phyloP scores from a whole-genome alignment of 2,329 filamentous ascomycete genomes.

The Sporothrix brunneoviolacea region DNA sequence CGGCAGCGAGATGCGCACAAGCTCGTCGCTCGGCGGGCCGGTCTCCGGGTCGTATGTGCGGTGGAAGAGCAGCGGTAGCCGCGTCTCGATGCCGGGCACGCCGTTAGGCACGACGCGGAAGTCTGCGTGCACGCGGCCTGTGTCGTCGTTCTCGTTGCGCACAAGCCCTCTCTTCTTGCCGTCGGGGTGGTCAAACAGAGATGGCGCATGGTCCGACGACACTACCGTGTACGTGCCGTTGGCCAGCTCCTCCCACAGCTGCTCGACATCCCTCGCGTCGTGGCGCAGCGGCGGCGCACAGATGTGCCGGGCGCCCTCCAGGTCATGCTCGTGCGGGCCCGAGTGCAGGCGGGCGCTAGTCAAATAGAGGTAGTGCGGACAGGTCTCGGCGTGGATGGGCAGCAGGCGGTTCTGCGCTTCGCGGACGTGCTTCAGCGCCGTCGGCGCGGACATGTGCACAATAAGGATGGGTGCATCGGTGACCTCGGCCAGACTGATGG shows the following conservation, averaged over 20 bases:
- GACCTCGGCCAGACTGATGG: slow-evolving; percentile 42
- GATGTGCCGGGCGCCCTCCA: slow-evolving; percentile 41
- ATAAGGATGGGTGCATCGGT: slow-evolving; percentile 46
- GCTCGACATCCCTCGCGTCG: slow-evolving; percentile 36
- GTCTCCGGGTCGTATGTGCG: slow-evolving; percentile 18
- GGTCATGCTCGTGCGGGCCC: background rate
- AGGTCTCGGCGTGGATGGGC: slow-evolving; percentile 50
- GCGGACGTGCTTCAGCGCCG: slow-evolving; percentile 41
- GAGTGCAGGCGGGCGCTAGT: slow-evolving; percentile 32
- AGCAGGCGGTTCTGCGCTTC: slow-evolving; percentile 42
- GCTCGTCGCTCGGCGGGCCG: slow-evolving; percentile 16
- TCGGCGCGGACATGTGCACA: slow-evolving; percentile 44
- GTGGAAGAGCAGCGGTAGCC: slow-evolving; percentile 40
- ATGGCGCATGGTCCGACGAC: slow-evolving; percentile 42
- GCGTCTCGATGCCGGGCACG: slow-evolving; percentile 50
- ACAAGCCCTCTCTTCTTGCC: slow-evolving; percentile 21
- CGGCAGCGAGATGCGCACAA: slow-evolving; percentile 33
- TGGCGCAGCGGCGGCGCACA: slow-evolving; percentile 46
- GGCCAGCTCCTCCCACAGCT: slow-evolving; percentile 43
- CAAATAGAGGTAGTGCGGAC: slow-evolving; percentile 51
- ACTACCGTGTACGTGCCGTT: slow-evolving; percentile 49
- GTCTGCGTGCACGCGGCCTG: slow-evolving; percentile 13
- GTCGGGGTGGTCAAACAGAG: slow-evolving; percentile 38
- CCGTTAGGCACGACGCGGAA: slow-evolving; percentile 53
- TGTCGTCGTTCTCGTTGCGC: background rate